Conservation (phyloP, 2,329 filamentous ascomycete species). For the Ceratocystis albifundus region DNA sequence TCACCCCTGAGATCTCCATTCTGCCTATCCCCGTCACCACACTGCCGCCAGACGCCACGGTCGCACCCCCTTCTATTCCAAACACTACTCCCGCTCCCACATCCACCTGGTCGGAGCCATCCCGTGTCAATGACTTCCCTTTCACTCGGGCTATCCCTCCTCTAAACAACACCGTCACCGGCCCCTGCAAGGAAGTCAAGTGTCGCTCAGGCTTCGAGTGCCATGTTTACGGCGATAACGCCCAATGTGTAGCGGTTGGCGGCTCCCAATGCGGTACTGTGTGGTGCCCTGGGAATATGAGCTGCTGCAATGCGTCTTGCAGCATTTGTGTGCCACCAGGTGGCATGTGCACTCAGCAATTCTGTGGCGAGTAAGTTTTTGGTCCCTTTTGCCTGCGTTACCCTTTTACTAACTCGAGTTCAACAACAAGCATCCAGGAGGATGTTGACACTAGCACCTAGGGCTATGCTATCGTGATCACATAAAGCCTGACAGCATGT, state of each 20-base stretch:
- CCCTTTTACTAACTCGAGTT: not conserved
- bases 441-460: not conserved
- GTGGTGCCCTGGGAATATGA: conserved; percentile 21
- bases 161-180: conserved; percentile 21
- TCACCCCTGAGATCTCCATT: not conserved
- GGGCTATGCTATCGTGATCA: not conserved
- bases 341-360: conserved; percentile 1
- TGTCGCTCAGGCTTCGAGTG: conserved; percentile 22
- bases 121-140: conserved; percentile 20
- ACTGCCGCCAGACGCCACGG: not conserved
- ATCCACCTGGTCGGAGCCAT: conserved; percentile 16
- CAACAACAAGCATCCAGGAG: not conserved
- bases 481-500: not conserved
- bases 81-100: conserved; percentile 6
- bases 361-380: conserved; percentile 10
- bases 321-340: conserved; percentile 18
- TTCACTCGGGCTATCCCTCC: conserved; percentile 13
- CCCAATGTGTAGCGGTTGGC: conserved; percentile 18
- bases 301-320: conserved; percentile 20
- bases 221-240: conserved; percentile 17
- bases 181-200: conserved; percentile 15
- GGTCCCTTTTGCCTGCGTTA: not conserved
- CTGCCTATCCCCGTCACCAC: not conserved
- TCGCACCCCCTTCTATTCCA: not conserved
- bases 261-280: conserved; percentile 19